Evolutionary conservation across 352 stramenopile species (phyloP), one percentile per base, ranked within the genome.

Genomic region (Globisporangium mamillatum): DNA sequence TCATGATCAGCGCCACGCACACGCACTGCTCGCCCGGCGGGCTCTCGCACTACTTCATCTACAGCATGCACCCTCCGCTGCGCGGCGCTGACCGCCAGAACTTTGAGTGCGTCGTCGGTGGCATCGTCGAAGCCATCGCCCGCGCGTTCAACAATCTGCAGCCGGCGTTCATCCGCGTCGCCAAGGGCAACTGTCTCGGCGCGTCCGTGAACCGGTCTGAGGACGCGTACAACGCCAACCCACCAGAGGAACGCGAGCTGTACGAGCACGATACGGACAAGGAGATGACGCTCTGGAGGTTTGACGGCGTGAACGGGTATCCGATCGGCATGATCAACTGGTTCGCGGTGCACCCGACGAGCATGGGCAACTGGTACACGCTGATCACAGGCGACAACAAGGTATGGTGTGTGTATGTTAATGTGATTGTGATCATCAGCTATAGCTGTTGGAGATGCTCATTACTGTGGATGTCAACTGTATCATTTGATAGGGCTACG

Each of bases 331-430:
- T 97, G 78, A 86, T 98, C 71, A 98, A 97, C 70, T 98, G 93
- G 87, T 98, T 98, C 72, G 87, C 92, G 6, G 92, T 98, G 27
- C 94, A 98, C 65, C 90, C 90, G 22, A 98, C 94, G 27, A 97
- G 84, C 72, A 97, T 98, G 91, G 94, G 93, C 61, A 97, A 91
- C 59, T 97, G 88, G 79, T 98, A 97, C 75, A 94, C 82, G 36
- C 77, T 98, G n/a, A 96, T 98, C 66, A 97, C 88, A 1, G 91
- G 92, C 22, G 94, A 98, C 76, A 98, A 98, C 79, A 98, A 98
- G 69, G 79, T 86, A 36, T 58, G 6, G 29, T n/a, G 38, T 48
- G 4, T 7, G 25, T 29, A 10, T 59, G 53, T 24, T 38, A 9
- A 27, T 1, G 22, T 58, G 36, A 44, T 44, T 44, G 36, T 44